Evolutionary conservation across 169 alveolate genomes (phyloP), one percentile per base, ranked within the genome.

Genomic region (Besnoitia besnoiti): DNA sequence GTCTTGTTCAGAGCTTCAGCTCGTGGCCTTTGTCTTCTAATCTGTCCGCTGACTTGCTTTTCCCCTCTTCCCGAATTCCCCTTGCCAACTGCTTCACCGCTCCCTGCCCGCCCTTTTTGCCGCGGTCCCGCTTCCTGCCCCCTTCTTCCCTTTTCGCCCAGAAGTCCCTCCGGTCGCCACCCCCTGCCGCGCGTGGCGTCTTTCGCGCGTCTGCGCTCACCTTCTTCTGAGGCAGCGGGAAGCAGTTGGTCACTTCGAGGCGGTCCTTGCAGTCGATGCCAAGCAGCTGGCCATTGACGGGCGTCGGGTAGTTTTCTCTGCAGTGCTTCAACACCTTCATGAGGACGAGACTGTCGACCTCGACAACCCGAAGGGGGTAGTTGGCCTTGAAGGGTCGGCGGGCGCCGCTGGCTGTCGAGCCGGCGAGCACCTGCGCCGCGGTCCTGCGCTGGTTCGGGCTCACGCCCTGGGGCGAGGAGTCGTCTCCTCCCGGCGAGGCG

Each of bases 151-250:
- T 19, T 55, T 19, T 3, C 67, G 12, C 30, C 30, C 27, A 3
- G 7, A 5, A 21, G 30, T 19, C n/a, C 67, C 3, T n/a, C n/a
- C n/a, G n/a, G n/a, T 19, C 67, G 7, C 67, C 33, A n/a, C 67
- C 67, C 30, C 24, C 67, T 55, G 67, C 67, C n/a, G n/a, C n/a
- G n/a, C n/a, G n/a, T n/a, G n/a, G n/a, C n/a, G n/a, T n/a, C 30
- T 5, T 5, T 0, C 27, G 33, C 3, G 67, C 67, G 12, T n/a
- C 46, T 35, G 19, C 75, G 35, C 76, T n/a, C 55, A 85, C 90
- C 59, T 96, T 94, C 92, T 97, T 96, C 77, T 96, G 97, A 12
- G 98, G 98, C 91, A 95, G 96, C 46, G 97, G 98, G 94, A 96
- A 96, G 85, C 98, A 96, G 89, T 96, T 95, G 16, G 98, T 96